Evolutionary conservation across 169 alveolate species (phyloP), one percentile per base, ranked within the genome.

Genomic region (Cryptosporidium meleagridis): DNA sequence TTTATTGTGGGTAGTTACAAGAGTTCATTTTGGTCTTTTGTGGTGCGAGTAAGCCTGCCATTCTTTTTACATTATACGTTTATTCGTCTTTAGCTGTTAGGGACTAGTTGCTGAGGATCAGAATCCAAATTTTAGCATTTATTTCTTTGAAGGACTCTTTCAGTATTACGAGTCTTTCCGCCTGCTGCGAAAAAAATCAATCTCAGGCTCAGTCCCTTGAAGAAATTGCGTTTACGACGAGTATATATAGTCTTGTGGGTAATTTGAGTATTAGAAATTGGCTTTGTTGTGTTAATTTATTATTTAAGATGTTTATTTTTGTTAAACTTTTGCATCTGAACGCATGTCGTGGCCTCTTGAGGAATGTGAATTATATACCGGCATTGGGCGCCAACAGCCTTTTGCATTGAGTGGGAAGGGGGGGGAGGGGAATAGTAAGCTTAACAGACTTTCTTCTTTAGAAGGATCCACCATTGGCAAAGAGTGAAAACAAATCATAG

Each of bases 401-500:
- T n/a, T 70, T 33, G 44, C 55, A 73, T 23, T 44, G 53, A 31
- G 86, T 58, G 70, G 85, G 45, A 71, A 70, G 85, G 85, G 85
- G 85, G 85, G 16, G 51, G 58, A 59, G 65, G 65, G 85, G 85
- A 69, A 31, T 51, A 41, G n/a, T 14, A 37, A 10, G 35, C 67
- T 7, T 4, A 21, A 26, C 35, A n/a, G 35, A 55, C 67, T 55
- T 53, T 53, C 29, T 53, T 55, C 37, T n/a, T 23, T 9, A 5
- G 35, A 3, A 55, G 37, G 26, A 55, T 55, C 67, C 67, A 41
- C 67, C 37, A 55, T 21, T 55, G 14, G 10, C 33, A 9, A 26
- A n/a, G 35, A 55, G 67, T 23, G 37, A 21, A 55, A 21, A 37
- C 67, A 26, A 55, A 21, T 55, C 23, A n/a, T 29, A 55, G 35